Base-by-base conservation (phyloP, 139 green algal genomes). In the Volvox reticuliferus region DNA sequence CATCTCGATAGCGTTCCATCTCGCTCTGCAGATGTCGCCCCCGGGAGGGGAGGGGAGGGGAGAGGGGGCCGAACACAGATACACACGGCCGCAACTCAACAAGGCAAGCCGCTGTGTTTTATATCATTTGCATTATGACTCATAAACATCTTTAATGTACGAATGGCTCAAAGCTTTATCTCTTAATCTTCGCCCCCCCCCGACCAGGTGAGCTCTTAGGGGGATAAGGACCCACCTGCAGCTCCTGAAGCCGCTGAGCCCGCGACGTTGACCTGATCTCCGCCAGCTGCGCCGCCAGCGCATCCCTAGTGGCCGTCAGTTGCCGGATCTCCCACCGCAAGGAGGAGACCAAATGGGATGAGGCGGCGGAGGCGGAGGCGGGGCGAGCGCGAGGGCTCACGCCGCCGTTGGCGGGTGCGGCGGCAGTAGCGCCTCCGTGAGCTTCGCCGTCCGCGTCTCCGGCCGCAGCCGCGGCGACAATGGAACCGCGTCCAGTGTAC, bases 251-350 rank as follows among this genome's bases (percentile, higher is more conserved):
- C 61, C 35, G 35, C 87, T 78, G 75, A 55, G 62, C 76, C 14
- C 61, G 61, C 12, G 61, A n/a, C 21, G 24, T 20, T 3, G 44
- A 20, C 87, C 67, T 86, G 3, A 86, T 12, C 61, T 85, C 76
- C 75, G 62, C 87, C 55, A 91, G 76, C 87, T 91, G 76, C 1
- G 62, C 33, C 35, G 87, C 87, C 76, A 91, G 87, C 3, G 87
- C 87, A 33, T 91, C 87, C 18, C 87, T 33, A 0, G 87, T 91
- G 24, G 87, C 87, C 33, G 76, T 62, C 87, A 91, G 76, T 12
- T 65, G 9, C 14, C 87, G 76, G 36, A 91, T 28, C 76, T 91
- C 61, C 13, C 76, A 36, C 55, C 32, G 17, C 33, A 91, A 77
- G 32, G 32, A 62, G 32, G 33, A 36, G 32, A 86, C 71, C 87